A percentile compares a stretch with the other conserved stretches of the same genome.
Conservation (phyloP, 108 stramenopile genomes). For the Nitzschia inconspicua region DNA sequence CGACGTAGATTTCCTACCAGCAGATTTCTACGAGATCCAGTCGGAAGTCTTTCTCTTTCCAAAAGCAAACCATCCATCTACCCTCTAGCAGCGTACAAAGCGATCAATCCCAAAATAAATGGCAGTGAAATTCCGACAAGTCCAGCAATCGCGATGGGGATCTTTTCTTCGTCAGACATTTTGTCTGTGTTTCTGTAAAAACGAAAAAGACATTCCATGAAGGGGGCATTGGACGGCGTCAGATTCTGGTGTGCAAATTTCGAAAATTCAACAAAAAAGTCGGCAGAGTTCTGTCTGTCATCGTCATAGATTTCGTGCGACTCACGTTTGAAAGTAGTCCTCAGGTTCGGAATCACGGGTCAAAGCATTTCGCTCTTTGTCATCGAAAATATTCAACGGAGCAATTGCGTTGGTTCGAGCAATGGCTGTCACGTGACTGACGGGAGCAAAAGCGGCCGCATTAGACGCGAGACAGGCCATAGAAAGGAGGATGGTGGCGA, state of each 20-base stretch:
- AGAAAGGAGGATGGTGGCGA: conserved; percentile 8
- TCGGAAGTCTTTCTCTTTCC: no score
- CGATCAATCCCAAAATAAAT: conserved; percentile 82
- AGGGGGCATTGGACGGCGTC: neutral
- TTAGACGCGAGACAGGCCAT: neutral
- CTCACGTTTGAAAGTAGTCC: conserved; percentile 75
- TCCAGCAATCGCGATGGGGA: conserved; percentile 82
- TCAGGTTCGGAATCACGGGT: conserved; percentile 85
- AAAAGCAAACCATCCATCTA: no score
- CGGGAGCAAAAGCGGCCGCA: conserved; percentile 8
- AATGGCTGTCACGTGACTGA: neutral
- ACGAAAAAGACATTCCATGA: neutral
- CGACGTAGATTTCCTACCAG: no score
- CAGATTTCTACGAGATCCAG: no score
- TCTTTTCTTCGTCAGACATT: conserved; percentile 82
- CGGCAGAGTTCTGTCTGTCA: neutral
- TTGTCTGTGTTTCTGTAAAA: conserved; percentile 76
- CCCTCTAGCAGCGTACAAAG: conserved; percentile 74
- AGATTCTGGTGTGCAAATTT: neutral
- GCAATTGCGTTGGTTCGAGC: neutral
- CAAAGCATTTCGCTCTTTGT: conserved; percentile 53
- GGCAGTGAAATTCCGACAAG: conserved; percentile 76
- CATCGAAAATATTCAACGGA: conserved; percentile 42
- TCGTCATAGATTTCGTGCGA: neutral
- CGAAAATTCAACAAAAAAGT: neutral